Conservation (phyloP, 768 basidiomycete genomes). For the Mycena epipterygia region DNA sequence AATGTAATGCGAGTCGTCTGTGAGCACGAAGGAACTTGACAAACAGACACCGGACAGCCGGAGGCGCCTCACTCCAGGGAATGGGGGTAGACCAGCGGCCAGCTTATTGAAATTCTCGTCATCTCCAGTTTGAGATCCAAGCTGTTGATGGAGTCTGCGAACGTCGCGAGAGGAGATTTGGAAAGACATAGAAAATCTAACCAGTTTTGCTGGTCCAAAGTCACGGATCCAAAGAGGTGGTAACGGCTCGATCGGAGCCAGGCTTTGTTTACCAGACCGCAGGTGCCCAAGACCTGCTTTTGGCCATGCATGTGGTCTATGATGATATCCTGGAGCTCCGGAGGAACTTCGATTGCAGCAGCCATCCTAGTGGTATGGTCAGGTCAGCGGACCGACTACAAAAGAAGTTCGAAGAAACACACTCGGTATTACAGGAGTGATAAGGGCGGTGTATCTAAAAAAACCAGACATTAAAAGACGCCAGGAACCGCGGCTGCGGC, state of each 20-base stretch:
- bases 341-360: conserved; percentile 13
- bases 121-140: neutral
- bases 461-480: too few species aligned
- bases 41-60: neutral
- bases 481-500: too few species aligned
- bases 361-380: neutral
- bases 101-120: conserved; percentile 2
- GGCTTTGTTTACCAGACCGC: conserved; percentile 22
- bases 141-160: neutral
- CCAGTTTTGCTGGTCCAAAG: conserved; percentile 2
- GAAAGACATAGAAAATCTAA: conserved; percentile 9
- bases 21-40: neutral
- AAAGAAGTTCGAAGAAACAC: too few species aligned
- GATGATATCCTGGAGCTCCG: conserved; percentile 32
- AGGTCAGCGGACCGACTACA: too few species aligned
- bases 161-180: conserved; percentile 10
- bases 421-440: too few species aligned
- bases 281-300: conserved; percentile 10
- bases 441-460: too few species aligned
- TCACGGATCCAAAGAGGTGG: conserved; percentile 26
- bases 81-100: neutral
- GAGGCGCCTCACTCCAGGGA: neutral
- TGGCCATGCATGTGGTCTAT: conserved; percentile 29
- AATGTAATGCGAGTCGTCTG: neutral
- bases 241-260: conserved; percentile 25